These are phyloP conservation scores for Macrolepiota albuminosa DNA, from an alignment of 768 basidiomycete species.

Conservation along the genomic window DNA sequence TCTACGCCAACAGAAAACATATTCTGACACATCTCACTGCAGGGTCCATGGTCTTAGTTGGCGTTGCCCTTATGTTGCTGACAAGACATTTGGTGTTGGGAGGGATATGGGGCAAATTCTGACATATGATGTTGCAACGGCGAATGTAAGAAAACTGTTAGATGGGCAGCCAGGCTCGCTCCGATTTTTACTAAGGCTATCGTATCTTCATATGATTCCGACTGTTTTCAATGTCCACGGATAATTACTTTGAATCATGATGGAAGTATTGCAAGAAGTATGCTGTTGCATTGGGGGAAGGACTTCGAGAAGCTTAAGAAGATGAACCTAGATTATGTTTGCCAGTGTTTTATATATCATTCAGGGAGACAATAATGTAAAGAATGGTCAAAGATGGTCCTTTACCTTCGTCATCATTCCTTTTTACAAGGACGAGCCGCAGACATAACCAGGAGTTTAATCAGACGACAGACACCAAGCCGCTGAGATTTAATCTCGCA, in stretches of 20 bases:
- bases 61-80: conserved; percentile 13
- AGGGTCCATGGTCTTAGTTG: conserved; percentile 18
- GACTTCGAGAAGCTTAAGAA: neutral
- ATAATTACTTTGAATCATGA: neutral
- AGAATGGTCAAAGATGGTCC: neutral
- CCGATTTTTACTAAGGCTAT: neutral
- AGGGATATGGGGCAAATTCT: conserved; percentile 15
- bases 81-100: conserved; percentile 15
- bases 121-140: neutral
- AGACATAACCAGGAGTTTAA: too few species aligned
- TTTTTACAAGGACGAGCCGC: neutral
- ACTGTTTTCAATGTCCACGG: neutral
- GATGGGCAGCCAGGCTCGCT: neutral
- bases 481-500: too few species aligned
- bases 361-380: neutral
- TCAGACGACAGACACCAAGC: too few species aligned
- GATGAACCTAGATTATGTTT: neutral
- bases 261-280: neutral
- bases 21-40: neutral
- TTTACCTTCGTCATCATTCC: neutral
- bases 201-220: neutral
- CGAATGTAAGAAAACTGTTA: neutral
- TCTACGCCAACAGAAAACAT: neutral
- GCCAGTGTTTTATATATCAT: neutral
- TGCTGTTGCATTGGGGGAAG: neutral